Base-by-base conservation (phyloP, 148 eudicot species). In the Camellia granthamiana region DNA sequence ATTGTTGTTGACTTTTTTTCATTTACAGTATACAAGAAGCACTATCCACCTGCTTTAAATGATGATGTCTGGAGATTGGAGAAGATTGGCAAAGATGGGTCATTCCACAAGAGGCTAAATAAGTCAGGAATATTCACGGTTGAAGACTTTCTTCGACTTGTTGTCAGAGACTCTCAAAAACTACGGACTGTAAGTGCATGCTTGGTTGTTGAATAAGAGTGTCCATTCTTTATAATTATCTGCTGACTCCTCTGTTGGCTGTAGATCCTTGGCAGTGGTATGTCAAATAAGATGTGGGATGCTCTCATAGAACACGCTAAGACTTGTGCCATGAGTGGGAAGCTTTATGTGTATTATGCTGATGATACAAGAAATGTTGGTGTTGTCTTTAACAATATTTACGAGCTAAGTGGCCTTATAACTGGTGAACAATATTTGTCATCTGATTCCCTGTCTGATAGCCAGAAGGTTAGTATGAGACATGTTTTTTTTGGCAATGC, bases 211-310 rank as follows among this genome's bases (percentile, higher is more conserved):
- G 6, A 23, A 10, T 42, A 18, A 70, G 60, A 44, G 19, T 51
- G 9, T 41, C 47, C 47, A 14, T 79, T 15, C 16, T 59, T 55
- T 79, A 47, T 49, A 18, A 49, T 54, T 68, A 19, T 30, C 15
- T 46, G 44, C 38, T 79, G 74, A 78, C 47, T 74, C 8, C 16
- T 78, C 6, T 84, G 41, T 49, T 85, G 42, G 52, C 74, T 68
- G 76, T 85, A 95, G 98, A 95, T 83, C 77, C 97, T 95, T 74
- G 98, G 98, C 77, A 95, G 98, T 86, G 98, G 98, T 43, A 95
- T 95, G 98, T 95, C 98, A 16, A 95, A 95, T 87, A 91, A 87
- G 90, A 95, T 95, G 98, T 95, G 98, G 98, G 98, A 95, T 43
- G 95, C 95, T 81, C 92, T 95, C 49, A 84, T 95, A 85, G 98